These are phyloP conservation scores for Butyriboletus loyo DNA, from an alignment of 768 basidiomycete genomes.

Conservation along the genomic window DNA sequence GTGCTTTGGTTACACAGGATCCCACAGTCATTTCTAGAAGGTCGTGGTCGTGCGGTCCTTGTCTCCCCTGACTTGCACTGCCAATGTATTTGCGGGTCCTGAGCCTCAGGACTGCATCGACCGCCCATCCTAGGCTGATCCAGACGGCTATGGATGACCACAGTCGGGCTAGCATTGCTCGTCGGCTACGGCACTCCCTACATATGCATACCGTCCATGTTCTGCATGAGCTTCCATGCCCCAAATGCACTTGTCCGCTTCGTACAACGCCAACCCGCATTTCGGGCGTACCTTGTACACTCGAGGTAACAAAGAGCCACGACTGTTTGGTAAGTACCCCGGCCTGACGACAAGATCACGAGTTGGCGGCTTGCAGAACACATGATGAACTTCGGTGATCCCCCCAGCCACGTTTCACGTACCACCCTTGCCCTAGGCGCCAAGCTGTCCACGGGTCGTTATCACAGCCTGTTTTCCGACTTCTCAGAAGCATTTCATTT, in stretches of 20 bases:
- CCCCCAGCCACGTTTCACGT: background rate
- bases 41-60: too few relatives aligned
- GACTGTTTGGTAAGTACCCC: too few relatives aligned
- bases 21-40: too few relatives aligned
- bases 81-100: background rate
- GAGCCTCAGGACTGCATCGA: background rate
- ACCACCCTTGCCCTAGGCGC: background rate
- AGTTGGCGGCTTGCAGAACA: background rate
- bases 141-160: background rate
- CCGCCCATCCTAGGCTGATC: too few relatives aligned
- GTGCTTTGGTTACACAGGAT: too few relatives aligned
- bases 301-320: background rate
- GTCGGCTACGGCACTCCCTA: background rate
- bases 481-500: background rate
- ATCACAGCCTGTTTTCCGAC: background rate
- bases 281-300: background rate
- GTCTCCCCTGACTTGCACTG: background rate
- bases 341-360: background rate
- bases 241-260: background rate
- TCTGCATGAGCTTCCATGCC: background rate
- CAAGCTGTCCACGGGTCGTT: background rate
- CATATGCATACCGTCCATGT: background rate
- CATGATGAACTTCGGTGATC: background rate
- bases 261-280: background rate
- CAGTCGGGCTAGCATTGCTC: background rate